Evolutionary conservation across 2,329 filamentous ascomycete species (phyloP), one percentile per base, ranked within the genome.

Genomic region (Chrysoporthe austroafricana): DNA sequence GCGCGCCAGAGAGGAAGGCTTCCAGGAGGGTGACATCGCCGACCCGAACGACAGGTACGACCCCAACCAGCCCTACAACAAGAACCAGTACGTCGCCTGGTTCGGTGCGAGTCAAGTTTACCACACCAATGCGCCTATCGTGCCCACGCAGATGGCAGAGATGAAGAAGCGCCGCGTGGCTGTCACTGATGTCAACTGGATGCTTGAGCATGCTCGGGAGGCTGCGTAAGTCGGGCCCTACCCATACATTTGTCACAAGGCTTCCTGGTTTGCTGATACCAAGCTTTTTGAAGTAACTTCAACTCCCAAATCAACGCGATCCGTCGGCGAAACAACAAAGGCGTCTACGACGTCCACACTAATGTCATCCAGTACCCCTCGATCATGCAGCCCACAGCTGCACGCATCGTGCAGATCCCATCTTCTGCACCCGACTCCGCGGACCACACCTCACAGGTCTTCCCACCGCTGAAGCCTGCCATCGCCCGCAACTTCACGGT

Each of bases 41-140:
- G 96, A 98, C 75, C 95, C 95, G 0, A 91, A 94, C 69, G 96
- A 99, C 78, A 86, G 85, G 69, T 86, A 94, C 54, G 87, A 94
- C 36, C 86, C 86, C 9, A 92, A 91, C 50, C 91, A 96, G 76
- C 85, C 90, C n/a, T 99, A 99, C 84, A 97, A 99, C 84, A 94
- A 95, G 81, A 99, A 99, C 76, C 94, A 97, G 78, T 99, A 97
- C 76, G 96, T 99, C 39, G 96, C 96, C 39, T 99, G 96, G 96
- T 94, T 97, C 77, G 96, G 96, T 62, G 96, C 96, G 60, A 98
- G 95, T 77, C 90, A 92, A 50, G 96, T 99, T 34, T 99, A 99
- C 77, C 94, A 98, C 77, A 93, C 92, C 14, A 90, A 89, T 66
- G 87, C 86, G 1, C 92, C 93, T 1, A 89, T 90, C 32, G 88